Conservation (phyloP, 768 basidiomycete species). For the Pisolithus sp. region DNA sequence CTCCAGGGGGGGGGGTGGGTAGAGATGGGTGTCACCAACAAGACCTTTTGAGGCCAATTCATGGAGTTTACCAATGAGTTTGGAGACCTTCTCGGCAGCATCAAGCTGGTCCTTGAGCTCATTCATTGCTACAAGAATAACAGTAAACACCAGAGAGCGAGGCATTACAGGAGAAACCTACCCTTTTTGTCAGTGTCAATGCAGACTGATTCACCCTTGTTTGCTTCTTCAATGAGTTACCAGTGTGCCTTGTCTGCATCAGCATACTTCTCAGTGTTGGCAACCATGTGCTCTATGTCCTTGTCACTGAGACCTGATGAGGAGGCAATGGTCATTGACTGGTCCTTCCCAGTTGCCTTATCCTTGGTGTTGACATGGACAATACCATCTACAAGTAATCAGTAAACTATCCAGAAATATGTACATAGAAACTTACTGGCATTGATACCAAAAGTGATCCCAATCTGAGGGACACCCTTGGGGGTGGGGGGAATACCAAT, state of each 20-base stretch:
- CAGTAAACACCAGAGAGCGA: no score
- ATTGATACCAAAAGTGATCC: slow-evolving; percentile 93
- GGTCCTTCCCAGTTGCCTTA: slow-evolving; percentile 85
- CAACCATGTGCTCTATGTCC: slow-evolving; percentile 96
- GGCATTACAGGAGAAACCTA: slow-evolving; percentile 23
- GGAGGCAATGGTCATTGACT: slow-evolving; percentile 95
- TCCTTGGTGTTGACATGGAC: slow-evolving; percentile 96
- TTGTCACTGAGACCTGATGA: slow-evolving; percentile 94
- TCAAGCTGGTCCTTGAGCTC: no score
- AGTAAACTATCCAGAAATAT: background rate
- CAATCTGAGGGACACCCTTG: slow-evolving; percentile 94
- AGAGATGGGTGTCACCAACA: no score
- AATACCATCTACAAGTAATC: slow-evolving; percentile 64
- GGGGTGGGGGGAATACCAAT: slow-evolving; percentile 90
- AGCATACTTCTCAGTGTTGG: slow-evolving; percentile 89
- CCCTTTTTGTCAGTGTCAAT: slow-evolving; percentile 89
- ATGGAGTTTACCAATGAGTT: no score
- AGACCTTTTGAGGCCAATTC: no score
- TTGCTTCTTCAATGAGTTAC: slow-evolving; percentile 88
- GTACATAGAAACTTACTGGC: slow-evolving; percentile 48
- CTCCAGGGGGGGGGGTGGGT: no score
- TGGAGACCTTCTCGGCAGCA: no score
- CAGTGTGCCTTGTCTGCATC: slow-evolving; percentile 88
- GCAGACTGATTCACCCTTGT: slow-evolving; percentile 92
- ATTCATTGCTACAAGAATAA: no score